Evolutionary conservation across 2,329 filamentous ascomycete genomes (phyloP).

Genomic region (Cryphonectria radicalis): DNA sequence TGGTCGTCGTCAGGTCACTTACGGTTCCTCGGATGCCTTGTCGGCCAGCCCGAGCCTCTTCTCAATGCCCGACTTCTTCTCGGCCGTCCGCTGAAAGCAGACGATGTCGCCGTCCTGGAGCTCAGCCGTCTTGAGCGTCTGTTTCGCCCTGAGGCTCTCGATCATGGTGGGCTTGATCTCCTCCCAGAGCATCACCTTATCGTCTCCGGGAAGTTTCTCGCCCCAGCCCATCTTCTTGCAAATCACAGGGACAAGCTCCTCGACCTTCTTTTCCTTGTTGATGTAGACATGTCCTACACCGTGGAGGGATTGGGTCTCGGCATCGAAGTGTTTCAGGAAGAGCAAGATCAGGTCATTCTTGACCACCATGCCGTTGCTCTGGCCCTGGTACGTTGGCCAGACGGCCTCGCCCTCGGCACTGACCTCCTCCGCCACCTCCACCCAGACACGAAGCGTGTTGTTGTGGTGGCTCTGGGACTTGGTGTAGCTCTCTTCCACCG

Average conservation of each 20-base stretch:
- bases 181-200: slow-evolving; percentile 77
- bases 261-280: slow-evolving; percentile 82
- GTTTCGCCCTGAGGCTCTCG: slow-evolving; percentile 88
- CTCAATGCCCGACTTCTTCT: slow-evolving; percentile 49
- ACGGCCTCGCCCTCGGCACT: slow-evolving; percentile 69
- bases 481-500: slow-evolving; percentile 69
- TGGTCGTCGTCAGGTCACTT: slow-evolving; percentile 22
- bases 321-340: slow-evolving; percentile 92
- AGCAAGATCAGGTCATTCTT: slow-evolving; percentile 74
- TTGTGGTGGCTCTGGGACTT: slow-evolving; percentile 64
- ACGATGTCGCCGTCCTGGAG: slow-evolving; percentile 97
- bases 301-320: slow-evolving; percentile 71
- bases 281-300: slow-evolving; percentile 88
- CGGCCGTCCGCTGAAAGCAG: slow-evolving; percentile 77
- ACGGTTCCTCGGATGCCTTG: slow-evolving; percentile 42
- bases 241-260: slow-evolving; percentile 80
- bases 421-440: slow-evolving; percentile 74
- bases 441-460: slow-evolving; percentile 81
- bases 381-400: slow-evolving; percentile 69
- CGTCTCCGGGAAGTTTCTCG: slow-evolving; percentile 67
- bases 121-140: slow-evolving; percentile 86
- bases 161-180: slow-evolving; percentile 99
- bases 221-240: slow-evolving; percentile 85
- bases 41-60: slow-evolving; percentile 46
- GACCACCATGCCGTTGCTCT: slow-evolving; percentile 59